A percentile compares a stretch with the other conserved stretches of the same genome.
phyloP scores from a whole-genome alignment of 495 filamentous ascomycete species.

The Penicillium waksmanii region DNA sequence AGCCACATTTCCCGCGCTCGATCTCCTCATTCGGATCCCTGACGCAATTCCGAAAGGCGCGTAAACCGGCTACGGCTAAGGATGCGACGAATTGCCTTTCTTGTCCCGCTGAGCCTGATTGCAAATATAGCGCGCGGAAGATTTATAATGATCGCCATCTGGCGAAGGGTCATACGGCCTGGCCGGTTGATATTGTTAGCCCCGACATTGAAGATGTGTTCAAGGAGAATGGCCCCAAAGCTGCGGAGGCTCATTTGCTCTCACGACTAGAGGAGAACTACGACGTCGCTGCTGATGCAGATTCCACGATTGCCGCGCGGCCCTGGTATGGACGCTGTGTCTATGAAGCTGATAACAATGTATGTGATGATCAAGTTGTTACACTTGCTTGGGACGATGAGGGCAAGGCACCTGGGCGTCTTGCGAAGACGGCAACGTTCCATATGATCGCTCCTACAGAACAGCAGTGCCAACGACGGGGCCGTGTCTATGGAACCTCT shows the following conservation, averaged over 20 bases:
- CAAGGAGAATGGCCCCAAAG: conserved; percentile 17
- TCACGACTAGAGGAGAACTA: conserved; percentile 69
- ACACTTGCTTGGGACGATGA: conserved; percentile 76
- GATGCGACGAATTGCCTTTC: conserved; percentile 84
- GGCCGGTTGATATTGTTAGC: conserved; percentile 86
- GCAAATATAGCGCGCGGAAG: conserved; percentile 79
- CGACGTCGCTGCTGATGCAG: conserved; percentile 44
- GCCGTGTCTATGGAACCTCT: conserved; percentile 77
- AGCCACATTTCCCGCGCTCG: conserved; percentile 71
- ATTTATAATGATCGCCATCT: conserved; percentile 72
- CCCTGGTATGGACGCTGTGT: conserved; percentile 95
- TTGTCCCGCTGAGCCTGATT: conserved; percentile 72
- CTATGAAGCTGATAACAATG: conserved; percentile 88
- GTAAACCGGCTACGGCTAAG: conserved; percentile 76
- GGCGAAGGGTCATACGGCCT: conserved; percentile 61
- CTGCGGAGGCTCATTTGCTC: conserved; percentile 38
- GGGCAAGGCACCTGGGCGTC: conserved; percentile 42
- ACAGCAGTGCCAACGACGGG: conserved; percentile 80
- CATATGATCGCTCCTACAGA: conserved; percentile 95
- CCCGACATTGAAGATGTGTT: conserved; percentile 82
- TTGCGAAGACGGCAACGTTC: conserved; percentile 82
- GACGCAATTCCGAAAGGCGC: conserved; percentile 67
- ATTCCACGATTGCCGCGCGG: conserved; percentile 56
- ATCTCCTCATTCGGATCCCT: conserved; percentile 69
- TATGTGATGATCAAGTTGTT: conserved; percentile 86